These are phyloP conservation scores for Lactuca saligna DNA, from an alignment of 129 eudicot genomes.

Conservation along the genomic window DNA sequence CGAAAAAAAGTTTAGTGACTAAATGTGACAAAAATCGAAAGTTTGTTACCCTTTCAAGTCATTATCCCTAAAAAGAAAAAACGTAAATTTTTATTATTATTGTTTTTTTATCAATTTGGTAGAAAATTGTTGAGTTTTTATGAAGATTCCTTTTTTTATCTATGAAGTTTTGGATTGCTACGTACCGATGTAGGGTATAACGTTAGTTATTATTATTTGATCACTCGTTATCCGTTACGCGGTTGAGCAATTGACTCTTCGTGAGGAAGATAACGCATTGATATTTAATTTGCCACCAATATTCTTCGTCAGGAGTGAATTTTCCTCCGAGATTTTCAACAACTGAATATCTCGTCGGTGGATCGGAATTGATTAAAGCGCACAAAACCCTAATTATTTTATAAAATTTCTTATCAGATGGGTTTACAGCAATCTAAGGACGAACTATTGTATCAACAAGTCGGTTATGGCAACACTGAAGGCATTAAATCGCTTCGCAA, in stretches of 20 bases:
- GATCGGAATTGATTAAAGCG: neutral
- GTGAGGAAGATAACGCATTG: slow-evolving; percentile 14
- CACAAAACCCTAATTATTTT: slow-evolving; percentile 23
- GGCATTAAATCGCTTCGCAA: slow-evolving; percentile 65
- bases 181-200: no score
- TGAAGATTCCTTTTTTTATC: no score
- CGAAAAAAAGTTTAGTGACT: no score
- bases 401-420: slow-evolving; percentile 31
- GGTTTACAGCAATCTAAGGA: slow-evolving; percentile 86
- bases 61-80: no score
- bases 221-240: slow-evolving; percentile 3
- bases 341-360: slow-evolving; percentile 2
- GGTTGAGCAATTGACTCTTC: slow-evolving; percentile 17
- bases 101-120: no score
- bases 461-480: slow-evolving; percentile 55
- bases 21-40: no score
- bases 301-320: slow-evolving; percentile 7
- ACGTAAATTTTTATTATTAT: no score
- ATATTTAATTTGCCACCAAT: neutral
- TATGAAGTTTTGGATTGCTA: neutral
- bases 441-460: slow-evolving; percentile 79
- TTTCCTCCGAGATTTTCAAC: neutral
- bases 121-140: no score
- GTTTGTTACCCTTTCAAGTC: no score
- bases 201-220: neutral